Evolutionary conservation across 768 basidiomycete genomes (phyloP), one percentile per base, ranked within the genome.

Genomic region (Suillus clintonianus): DNA sequence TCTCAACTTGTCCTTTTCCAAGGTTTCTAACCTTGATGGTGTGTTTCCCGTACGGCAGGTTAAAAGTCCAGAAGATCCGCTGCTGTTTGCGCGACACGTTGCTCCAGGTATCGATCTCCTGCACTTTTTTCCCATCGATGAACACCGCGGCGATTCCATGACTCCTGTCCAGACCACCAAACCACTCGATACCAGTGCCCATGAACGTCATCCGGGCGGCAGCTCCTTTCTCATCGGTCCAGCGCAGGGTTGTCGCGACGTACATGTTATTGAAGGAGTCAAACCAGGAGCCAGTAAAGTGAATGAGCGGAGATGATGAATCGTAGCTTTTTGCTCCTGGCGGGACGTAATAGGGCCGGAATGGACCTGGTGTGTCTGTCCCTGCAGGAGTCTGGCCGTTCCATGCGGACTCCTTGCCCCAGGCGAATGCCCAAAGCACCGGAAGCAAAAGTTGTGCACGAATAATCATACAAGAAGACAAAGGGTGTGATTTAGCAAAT

Each of bases 131-230:
- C 22, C 87, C 87, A 63, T 92, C 88, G 19, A 92, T 77, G 59
- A 80, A 84, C 14, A 92, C 82, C 27, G 80, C 66, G 5, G 86
- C 81, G 10, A 82, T 72, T 15, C 91, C 88, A 69, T 91, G 86
- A 17, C 67, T 72, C 45, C 71, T 78, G 67, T 84, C 86, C 45
- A 77, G 80, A 68, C 80, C 83, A 36, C 91, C 91, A 67, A 92
- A 92, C 87, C 87, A 90, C 75, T 92, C 91, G 66, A 93, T 81
- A 1, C 89, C 89, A 14, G 87, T 89, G 15, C 91, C 91, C n/a
- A 78, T 78, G 74, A 92, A 92, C 3, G 82, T 79, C 74, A 92
- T 83, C 2, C 79, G 78, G 53, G 84, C 77, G 4, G 82, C 75
- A 13, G 90, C 85, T 54, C 80, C 80, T 19, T 74, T 74, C 53